Conservation (phyloP, 2,329 filamentous ascomycete species). For the Endothia cerciana region DNA sequence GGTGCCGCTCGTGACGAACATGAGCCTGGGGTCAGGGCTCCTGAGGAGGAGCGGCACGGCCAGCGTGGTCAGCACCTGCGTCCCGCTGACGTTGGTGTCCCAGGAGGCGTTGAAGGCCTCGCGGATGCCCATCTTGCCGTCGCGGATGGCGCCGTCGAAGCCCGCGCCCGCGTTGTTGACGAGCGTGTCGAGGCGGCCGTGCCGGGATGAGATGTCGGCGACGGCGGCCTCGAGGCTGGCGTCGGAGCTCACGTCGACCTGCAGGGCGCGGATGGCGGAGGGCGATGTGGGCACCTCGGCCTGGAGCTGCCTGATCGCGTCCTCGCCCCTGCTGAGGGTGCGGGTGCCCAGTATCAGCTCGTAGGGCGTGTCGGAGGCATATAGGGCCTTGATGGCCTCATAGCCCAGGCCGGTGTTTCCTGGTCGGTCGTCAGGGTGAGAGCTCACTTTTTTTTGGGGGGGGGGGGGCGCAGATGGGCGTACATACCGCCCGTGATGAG, state of each 20-base stretch:
- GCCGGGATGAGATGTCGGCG: constrained; percentile 45
- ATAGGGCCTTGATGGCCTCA: constrained; percentile 59
- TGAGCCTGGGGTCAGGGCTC: constrained; percentile 47
- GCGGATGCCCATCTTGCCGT: constrained; percentile 40
- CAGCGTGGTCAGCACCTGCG: constrained; percentile 45
- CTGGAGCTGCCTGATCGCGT: constrained; percentile 47
- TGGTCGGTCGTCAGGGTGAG: constrained; percentile 39
- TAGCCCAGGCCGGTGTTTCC: constrained; percentile 65
- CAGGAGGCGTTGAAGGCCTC: constrained; percentile 51
- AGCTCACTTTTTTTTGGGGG: neutral
- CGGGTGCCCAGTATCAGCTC: constrained; percentile 61
- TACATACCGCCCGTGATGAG: constrained; percentile 24
- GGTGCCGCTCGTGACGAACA: constrained; percentile 54
- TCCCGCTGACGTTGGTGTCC: constrained; percentile 54
- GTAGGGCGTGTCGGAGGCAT: constrained; percentile 52
- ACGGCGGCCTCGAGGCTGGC: constrained; percentile 53
- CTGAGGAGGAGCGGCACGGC: constrained; percentile 51
- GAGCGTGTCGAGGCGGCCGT: constrained; percentile 54
- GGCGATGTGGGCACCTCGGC: constrained; percentile 44
- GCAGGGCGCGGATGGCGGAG: constrained; percentile 50
- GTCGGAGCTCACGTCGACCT: constrained; percentile 59
- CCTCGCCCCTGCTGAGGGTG: constrained; percentile 52
- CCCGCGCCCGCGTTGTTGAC: constrained; percentile 59
- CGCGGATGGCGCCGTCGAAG: constrained; percentile 45
- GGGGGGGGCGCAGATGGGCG: neutral